These are phyloP conservation scores for Dalbergia oliveri DNA, from an alignment of 306 rosid species.

Conservation along the genomic window DNA sequence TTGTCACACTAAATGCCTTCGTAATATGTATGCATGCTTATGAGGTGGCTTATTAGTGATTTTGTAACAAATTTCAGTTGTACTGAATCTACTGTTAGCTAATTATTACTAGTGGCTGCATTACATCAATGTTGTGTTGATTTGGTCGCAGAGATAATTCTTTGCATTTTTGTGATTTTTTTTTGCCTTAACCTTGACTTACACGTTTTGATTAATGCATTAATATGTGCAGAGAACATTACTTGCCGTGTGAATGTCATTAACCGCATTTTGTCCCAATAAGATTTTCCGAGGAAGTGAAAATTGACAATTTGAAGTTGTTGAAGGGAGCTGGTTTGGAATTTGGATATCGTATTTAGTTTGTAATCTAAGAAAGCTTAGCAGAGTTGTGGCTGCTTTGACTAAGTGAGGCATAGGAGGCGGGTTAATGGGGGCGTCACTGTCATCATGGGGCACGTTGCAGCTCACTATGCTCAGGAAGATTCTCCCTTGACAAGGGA, in stretches of 20 bases:
- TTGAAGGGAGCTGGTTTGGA: slow-evolving; percentile 18
- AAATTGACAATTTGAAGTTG: not conserved
- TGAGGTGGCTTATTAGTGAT: not conserved
- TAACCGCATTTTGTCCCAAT: not conserved
- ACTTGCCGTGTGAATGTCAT: slow-evolving; percentile 11
- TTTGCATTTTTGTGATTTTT: not conserved
- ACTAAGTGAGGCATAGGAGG: not conserved
- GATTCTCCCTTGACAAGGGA: not conserved
- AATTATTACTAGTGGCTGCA: not conserved
- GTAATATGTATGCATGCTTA: not conserved
- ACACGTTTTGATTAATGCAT: slow-evolving; percentile 2
- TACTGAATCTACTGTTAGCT: not conserved
- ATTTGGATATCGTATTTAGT: not conserved
- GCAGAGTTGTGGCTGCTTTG: slow-evolving; percentile 3
- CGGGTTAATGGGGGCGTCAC: not conserved
- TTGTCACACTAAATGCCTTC: not conserved
- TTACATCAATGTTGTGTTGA: not conserved
- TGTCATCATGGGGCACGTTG: not conserved
- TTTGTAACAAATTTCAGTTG: not conserved
- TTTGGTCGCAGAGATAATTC: not conserved
- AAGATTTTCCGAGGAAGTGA: not conserved
- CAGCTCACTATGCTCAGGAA: not conserved
- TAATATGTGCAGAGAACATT: slow-evolving; percentile 10
- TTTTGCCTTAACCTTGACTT: not conserved
- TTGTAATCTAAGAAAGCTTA: slow-evolving; percentile 3